Conservation (phyloP, 2,329 filamentous ascomycete genomes). For the Colletotrichum chrysophilum region DNA sequence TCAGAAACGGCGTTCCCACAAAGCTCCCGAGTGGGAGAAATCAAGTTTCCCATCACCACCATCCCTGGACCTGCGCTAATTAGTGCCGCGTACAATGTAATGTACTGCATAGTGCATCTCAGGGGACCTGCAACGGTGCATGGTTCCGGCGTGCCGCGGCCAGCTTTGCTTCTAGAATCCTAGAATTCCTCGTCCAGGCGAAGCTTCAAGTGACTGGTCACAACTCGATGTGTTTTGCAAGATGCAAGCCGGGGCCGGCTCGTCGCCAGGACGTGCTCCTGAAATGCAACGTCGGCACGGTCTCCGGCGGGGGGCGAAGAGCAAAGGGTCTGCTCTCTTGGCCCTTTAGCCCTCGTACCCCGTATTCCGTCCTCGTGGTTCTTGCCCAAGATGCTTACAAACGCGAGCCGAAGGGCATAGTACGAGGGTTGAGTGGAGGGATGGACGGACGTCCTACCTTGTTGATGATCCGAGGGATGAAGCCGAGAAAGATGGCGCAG, state of each 20-base stretch:
- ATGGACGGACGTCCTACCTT: neutral
- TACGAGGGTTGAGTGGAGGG: neutral
- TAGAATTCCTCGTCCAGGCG: neutral
- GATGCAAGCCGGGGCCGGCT: neutral
- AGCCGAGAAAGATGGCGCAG: neutral
- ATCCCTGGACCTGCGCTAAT: conserved; percentile 16
- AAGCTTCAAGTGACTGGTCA: neutral
- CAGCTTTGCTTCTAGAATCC: neutral
- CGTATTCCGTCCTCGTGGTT: neutral
- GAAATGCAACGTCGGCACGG: conserved; percentile 1
- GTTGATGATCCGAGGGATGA: neutral
- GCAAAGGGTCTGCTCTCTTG: neutral
- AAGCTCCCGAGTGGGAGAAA: neutral
- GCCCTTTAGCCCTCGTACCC: neutral
- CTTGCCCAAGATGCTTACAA: neutral
- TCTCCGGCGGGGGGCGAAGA: neutral
- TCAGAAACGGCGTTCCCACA: neutral
- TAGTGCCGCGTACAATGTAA: neutral
- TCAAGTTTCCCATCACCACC: neutral
- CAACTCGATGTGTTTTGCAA: neutral
- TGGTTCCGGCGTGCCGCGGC: neutral
- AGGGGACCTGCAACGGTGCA: neutral
- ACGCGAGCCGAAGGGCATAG: neutral
- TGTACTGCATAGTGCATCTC: neutral
- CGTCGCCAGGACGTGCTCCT: conserved; percentile 1